A percentile compares a stretch with the other conserved stretches of the same genome.
These are phyloP conservation scores for Chrysanthemum seticuspe DNA, from an alignment of 129 eudicot genomes.

Conservation along the genomic window DNA sequence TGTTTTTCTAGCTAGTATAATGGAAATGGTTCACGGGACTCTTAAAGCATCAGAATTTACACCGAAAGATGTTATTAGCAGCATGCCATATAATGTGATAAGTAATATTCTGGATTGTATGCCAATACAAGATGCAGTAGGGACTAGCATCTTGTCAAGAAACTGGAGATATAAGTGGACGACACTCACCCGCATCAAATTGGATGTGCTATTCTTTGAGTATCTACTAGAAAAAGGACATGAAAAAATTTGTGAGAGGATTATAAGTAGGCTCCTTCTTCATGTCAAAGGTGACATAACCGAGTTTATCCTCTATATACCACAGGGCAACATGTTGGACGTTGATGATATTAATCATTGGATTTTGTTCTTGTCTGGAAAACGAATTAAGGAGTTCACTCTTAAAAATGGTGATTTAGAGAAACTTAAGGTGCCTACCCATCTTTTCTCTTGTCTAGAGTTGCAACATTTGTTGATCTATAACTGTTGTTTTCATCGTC, in stretches of 20 bases:
- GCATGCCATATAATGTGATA: too few species aligned
- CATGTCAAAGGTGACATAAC: neutral
- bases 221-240: too few species aligned
- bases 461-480: conserved; percentile 11
- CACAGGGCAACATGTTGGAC: neutral
- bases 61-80: too few species aligned
- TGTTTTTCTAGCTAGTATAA: neutral
- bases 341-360: neutral
- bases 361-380: conserved; percentile 1
- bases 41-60: too few species aligned
- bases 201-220: too few species aligned
- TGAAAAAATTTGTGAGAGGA: neutral
- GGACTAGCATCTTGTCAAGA: too few species aligned
- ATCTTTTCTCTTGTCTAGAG: conserved; percentile 21
- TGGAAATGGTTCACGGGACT: neutral
- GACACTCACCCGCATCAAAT: too few species aligned
- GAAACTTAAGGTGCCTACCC: conserved; percentile 7
- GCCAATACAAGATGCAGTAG: too few species aligned
- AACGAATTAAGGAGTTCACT: neutral
- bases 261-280: neutral
- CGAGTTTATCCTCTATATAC: neutral
- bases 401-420: neutral
- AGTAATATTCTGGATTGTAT: too few species aligned
- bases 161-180: too few species aligned
- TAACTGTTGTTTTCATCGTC: conserved; percentile 3